Evolutionary conservation across 2,329 filamentous ascomycete genomes (phyloP).

Genomic region (Chaetomium olivaceum): DNA sequence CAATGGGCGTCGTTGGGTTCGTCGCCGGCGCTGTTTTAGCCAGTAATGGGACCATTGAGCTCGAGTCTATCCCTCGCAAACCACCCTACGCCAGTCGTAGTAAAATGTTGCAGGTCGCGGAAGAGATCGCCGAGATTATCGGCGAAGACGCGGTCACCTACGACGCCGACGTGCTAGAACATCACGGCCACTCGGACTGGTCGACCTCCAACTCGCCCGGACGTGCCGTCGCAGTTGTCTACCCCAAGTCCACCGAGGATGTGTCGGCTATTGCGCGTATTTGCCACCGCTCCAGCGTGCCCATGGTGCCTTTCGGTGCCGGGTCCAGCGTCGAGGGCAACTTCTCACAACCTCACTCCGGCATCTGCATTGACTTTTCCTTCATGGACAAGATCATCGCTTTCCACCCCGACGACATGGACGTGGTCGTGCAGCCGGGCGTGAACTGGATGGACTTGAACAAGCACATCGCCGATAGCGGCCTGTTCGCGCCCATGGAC

Average conservation of each 20-base stretch:
- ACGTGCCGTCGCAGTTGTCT: conserved; percentile 64
- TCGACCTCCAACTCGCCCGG: conserved; percentile 65
- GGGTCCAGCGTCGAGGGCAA: conserved; percentile 72
- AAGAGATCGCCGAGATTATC: conserved; percentile 52
- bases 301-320: conserved; percentile 72
- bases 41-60: neutral
- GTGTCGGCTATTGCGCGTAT: conserved; percentile 63
- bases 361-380: conserved; percentile 69
- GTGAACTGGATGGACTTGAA: conserved; percentile 80
- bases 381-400: conserved; percentile 66
- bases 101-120: conserved; percentile 49
- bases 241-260: conserved; percentile 64
- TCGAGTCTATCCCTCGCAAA: neutral
- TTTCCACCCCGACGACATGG: conserved; percentile 68
- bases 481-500: conserved; percentile 82
- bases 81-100: conserved; percentile 26
- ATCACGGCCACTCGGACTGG: conserved; percentile 71
- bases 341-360: conserved; percentile 66
- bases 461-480: conserved; percentile 64
- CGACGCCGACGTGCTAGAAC: conserved; percentile 63
- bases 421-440: conserved; percentile 70
- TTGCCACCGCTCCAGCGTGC: conserved; percentile 63
- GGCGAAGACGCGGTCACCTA: conserved; percentile 63
- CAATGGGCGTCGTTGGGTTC: conserved; percentile 15
- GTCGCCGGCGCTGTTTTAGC: conserved; percentile 15